Percentiles rank a stretch among this genome's conserved stretches.
Conservation (phyloP, 2,329 filamentous ascomycete species). For the Dothistroma septosporum region DNA sequence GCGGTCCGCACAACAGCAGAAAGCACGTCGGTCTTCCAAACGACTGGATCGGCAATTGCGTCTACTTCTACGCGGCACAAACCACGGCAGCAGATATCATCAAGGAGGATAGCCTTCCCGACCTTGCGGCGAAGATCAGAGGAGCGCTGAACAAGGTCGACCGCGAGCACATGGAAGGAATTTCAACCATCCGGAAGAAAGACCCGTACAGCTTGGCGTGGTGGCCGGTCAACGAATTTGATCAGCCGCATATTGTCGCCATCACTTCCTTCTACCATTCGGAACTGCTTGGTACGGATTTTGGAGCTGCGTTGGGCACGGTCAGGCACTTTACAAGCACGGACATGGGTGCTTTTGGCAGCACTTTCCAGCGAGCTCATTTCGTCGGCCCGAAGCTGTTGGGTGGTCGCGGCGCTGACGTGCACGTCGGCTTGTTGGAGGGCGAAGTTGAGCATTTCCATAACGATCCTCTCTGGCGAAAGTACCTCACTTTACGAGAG, state of each 20-base stretch:
- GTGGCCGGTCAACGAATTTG: slow-evolving; percentile 17
- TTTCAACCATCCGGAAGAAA: slow-evolving; percentile 12
- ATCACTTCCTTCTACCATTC: slow-evolving; percentile 22
- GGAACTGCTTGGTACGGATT: slow-evolving; percentile 15
- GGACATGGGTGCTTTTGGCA: slow-evolving; percentile 18
- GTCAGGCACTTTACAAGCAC: slow-evolving; percentile 21
- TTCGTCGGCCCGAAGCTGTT: slow-evolving; percentile 21
- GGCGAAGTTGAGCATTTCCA: slow-evolving; percentile 16
- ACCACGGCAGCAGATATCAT: slow-evolving; percentile 14
- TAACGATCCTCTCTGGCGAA: slow-evolving; percentile 13
- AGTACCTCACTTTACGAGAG: slow-evolving; percentile 16
- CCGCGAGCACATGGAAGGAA: slow-evolving; percentile 14
- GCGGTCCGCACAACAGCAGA: slow-evolving; percentile 21
- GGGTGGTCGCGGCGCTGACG: slow-evolving; percentile 17
- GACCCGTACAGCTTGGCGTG: slow-evolving; percentile 17
- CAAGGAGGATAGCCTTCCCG: slow-evolving; percentile 13
- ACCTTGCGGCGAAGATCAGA: slow-evolving; percentile 18
- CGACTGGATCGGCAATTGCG: slow-evolving; percentile 21
- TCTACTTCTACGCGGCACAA: slow-evolving; percentile 19
- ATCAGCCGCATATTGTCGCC: slow-evolving; percentile 14
- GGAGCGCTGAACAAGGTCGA: slow-evolving; percentile 13
- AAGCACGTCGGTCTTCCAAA: slow-evolving; percentile 15
- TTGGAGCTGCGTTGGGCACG: slow-evolving; percentile 12
- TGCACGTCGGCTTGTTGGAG: slow-evolving; percentile 17
- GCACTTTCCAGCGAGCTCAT: slow-evolving; percentile 16